A percentile compares a stretch with the other conserved stretches of the same genome.
Conservation (phyloP, 2,329 filamentous ascomycete genomes). For the Tolypocladium sp. region DNA sequence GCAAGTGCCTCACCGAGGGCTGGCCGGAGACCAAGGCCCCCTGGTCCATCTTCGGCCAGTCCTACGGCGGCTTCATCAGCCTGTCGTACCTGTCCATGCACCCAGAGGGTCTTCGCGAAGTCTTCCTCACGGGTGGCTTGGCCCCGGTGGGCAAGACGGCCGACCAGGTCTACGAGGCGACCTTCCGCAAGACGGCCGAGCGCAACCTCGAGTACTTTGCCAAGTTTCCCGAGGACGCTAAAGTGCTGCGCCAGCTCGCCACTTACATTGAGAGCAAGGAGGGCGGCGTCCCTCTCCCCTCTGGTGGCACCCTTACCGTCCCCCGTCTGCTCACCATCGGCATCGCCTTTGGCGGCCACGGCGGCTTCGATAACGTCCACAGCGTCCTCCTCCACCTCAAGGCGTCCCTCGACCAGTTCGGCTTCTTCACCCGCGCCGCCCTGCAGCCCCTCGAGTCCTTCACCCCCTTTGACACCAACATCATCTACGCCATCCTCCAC, state of each 20-base stretch:
- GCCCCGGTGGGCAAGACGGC: slow-evolving; percentile 64
- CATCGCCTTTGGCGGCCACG: slow-evolving; percentile 68
- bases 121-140: slow-evolving; percentile 77
- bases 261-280: slow-evolving; percentile 49
- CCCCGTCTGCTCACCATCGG: slow-evolving; percentile 70
- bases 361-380: slow-evolving; percentile 68
- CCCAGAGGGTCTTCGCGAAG: slow-evolving; percentile 70
- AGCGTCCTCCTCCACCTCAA: slow-evolving; percentile 60
- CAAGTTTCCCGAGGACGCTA: slow-evolving; percentile 77
- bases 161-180: slow-evolving; percentile 65
- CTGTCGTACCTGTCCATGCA: slow-evolving; percentile 77
- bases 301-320: slow-evolving; percentile 64
- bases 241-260: slow-evolving; percentile 57
- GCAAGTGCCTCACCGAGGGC: slow-evolving; percentile 61
- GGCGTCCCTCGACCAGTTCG: slow-evolving; percentile 66
- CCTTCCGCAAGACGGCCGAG: slow-evolving; percentile 59
- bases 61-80: slow-evolving; percentile 81
- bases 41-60: slow-evolving; percentile 86
- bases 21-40: slow-evolving; percentile 61
- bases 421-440: slow-evolving; percentile 64
- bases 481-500: slow-evolving; percentile 81
- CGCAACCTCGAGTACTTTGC: slow-evolving; percentile 72
- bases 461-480: slow-evolving; percentile 62
- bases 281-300: slow-evolving; percentile 53
- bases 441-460: slow-evolving; percentile 59